A percentile compares a stretch with the other conserved stretches of the same genome.
These are phyloP conservation scores for Tulasnella sp. DNA, from an alignment of 768 basidiomycete genomes.

Conservation along the genomic window DNA sequence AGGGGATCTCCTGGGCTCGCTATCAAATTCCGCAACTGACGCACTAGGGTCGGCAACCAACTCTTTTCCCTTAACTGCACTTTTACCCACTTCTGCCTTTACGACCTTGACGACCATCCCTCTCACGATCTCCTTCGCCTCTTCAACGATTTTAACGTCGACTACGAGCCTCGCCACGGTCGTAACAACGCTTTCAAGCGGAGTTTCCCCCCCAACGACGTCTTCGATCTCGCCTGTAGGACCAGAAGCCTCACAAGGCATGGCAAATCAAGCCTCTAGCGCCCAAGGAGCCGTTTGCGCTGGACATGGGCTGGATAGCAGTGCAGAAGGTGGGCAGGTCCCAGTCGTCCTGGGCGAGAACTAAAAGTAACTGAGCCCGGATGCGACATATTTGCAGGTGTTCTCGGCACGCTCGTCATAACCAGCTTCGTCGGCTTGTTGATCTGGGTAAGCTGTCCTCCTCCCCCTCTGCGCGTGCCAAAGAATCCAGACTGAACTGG, in stretches of 20 bases:
- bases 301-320: conserved; percentile 61
- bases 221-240: neutral
- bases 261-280: conserved; percentile 7
- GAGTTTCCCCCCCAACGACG: neutral
- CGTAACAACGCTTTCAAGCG: neutral
- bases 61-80: neutral
- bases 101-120: conserved; percentile 23
- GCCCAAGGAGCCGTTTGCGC: conserved; percentile 47
- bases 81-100: neutral
- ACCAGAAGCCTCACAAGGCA: neutral
- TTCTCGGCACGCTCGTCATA: conserved; percentile 55
- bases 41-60: neutral
- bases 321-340: conserved; percentile 43
- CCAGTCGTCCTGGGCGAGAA: neutral
- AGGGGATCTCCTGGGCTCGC: neutral
- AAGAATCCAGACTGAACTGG: neutral
- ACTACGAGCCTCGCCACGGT: conserved; percentile 20
- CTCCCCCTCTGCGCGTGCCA: neutral
- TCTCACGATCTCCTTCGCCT: neutral
- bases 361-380: neutral
- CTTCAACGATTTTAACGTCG: conserved; percentile 20
- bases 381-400: conserved; percentile 32
- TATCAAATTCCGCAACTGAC: conserved; percentile 15
- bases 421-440: conserved; percentile 58
- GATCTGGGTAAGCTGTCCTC: conserved; percentile 55